These are phyloP conservation scores for Coemansia nantahalensis DNA, from an alignment of 192 early-diverging fungal species.

Conservation along the genomic window DNA sequence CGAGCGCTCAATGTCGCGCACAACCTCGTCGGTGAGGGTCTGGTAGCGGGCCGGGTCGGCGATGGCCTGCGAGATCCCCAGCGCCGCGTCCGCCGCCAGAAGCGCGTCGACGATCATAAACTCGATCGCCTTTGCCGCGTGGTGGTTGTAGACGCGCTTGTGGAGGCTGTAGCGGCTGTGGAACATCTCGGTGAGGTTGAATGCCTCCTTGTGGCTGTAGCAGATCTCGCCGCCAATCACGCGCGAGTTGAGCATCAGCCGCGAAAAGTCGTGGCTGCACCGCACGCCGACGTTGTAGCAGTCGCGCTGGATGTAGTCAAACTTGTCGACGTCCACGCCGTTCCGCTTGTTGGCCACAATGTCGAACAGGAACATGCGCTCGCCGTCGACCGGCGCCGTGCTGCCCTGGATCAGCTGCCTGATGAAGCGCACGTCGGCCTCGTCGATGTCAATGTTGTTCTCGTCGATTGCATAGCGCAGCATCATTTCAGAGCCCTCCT, in stretches of 20 bases:
- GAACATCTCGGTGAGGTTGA: constrained; percentile 84
- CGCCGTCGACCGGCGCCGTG: constrained; percentile 26
- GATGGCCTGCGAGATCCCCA: constrained; percentile 65
- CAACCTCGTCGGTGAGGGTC: constrained; percentile 78
- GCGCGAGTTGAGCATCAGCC: constrained; percentile 77
- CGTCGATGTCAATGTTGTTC: constrained; percentile 64
- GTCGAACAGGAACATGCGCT: constrained; percentile 82
- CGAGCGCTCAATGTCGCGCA: constrained; percentile 70
- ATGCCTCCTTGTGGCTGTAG: constrained; percentile 86
- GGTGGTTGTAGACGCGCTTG: constrained; percentile 87
- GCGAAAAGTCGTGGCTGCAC: constrained; percentile 56
- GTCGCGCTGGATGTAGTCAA: constrained; percentile 75
- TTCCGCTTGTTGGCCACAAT: constrained; percentile 96
- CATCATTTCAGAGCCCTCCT: constrained; percentile 83
- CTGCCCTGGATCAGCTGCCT: constrained; percentile 71
- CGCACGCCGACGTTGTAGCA: constrained; percentile 69
- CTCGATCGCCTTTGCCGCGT: constrained; percentile 75
- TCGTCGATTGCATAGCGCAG: constrained; percentile 75
- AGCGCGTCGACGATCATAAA: constrained; percentile 90
- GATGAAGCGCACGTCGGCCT: constrained; percentile 60
- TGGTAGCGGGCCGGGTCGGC: constrained; percentile 65
- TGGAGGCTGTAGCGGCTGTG: constrained; percentile 77
- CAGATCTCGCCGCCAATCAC: constrained; percentile 90
- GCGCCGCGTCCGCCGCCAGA: constrained; percentile 69
- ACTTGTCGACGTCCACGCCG: constrained; percentile 93